Conservation (phyloP, 2,329 filamentous ascomycete genomes). For the Lasiodiplodia sp. region DNA sequence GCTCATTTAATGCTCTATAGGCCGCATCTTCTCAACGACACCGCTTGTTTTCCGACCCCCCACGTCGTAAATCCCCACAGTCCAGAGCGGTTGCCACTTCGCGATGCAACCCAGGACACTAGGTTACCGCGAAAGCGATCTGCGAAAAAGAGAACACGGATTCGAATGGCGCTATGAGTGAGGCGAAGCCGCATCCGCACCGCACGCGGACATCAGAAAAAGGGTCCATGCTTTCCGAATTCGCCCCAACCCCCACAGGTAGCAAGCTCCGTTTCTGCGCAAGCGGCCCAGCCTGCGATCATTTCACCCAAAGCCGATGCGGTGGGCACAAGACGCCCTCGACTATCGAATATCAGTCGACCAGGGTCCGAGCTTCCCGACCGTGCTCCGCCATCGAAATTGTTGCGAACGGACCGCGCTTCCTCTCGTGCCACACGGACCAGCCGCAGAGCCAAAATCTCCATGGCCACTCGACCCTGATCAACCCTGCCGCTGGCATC, state of each 20-base stretch:
- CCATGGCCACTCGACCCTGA: conserved; percentile 1
- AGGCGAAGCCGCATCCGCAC: neutral
- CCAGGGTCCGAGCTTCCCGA: conserved; percentile 2
- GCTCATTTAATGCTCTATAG: neutral
- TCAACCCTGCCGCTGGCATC: neutral
- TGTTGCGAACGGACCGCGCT: neutral
- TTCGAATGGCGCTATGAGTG: neutral
- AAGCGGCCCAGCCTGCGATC: neutral
- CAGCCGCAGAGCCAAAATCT: neutral
- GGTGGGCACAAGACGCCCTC: conserved; percentile 1
- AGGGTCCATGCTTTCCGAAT: neutral
- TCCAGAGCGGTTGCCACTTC: conserved; percentile 1
- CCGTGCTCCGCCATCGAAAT: neutral
- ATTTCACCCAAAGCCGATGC: neutral
- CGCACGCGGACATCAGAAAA: neutral
- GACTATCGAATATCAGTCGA: conserved; percentile 23
- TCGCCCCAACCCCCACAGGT: neutral
- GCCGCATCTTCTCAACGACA: conserved; percentile 3
- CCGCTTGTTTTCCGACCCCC: neutral
- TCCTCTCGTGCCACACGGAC: neutral
- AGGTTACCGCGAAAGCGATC: neutral
- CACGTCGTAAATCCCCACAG: neutral
- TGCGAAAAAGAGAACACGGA: conserved; percentile 2
- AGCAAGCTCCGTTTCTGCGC: neutral
- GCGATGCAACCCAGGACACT: conserved; percentile 8